These are phyloP conservation scores for Globisporangium splendens DNA, from an alignment of 352 stramenopile genomes.

Conservation along the genomic window DNA sequence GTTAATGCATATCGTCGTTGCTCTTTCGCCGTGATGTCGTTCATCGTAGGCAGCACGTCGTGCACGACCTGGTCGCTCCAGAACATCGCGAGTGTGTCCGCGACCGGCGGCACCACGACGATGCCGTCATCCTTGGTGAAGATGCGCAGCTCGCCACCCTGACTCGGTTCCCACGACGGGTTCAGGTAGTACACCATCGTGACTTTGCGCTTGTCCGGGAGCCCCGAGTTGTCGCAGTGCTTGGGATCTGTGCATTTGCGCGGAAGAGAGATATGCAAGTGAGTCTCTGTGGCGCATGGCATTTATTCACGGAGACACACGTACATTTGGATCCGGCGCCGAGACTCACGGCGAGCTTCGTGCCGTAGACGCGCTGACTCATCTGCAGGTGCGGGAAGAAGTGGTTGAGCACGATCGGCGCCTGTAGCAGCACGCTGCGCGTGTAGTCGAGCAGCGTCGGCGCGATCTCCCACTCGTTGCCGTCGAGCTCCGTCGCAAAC, in stretches of 20 bases:
- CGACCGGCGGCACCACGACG: constrained; percentile 54
- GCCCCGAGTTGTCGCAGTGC: constrained; percentile 47
- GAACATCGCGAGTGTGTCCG: constrained; percentile 86
- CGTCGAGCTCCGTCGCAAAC: constrained; percentile 45
- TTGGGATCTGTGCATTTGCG: constrained; percentile 31
- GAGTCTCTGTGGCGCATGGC: background rate
- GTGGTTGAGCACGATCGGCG: constrained; percentile 39
- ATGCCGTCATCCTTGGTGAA: constrained; percentile 29
- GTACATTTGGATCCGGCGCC: constrained; percentile 45
- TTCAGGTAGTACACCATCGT: constrained; percentile 82
- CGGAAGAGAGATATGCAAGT: background rate
- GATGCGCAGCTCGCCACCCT: constrained; percentile 56
- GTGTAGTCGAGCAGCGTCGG: constrained; percentile 49
- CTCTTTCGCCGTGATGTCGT: constrained; percentile 22
- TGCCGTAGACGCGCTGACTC: constrained; percentile 37
- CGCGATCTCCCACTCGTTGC: constrained; percentile 46
- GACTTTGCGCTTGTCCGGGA: constrained; percentile 54
- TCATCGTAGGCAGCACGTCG: constrained; percentile 64
- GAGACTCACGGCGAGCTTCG: constrained; percentile 49
- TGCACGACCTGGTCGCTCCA: constrained; percentile 85
- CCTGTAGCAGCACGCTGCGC: constrained; percentile 45
- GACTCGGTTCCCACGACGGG: constrained; percentile 43
- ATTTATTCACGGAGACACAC: background rate
- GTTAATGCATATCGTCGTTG: constrained; percentile 78
- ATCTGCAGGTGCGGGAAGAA: constrained; percentile 49